Base-by-base conservation (phyloP, 129 eudicot genomes). In the Flaveria trinervia region DNA sequence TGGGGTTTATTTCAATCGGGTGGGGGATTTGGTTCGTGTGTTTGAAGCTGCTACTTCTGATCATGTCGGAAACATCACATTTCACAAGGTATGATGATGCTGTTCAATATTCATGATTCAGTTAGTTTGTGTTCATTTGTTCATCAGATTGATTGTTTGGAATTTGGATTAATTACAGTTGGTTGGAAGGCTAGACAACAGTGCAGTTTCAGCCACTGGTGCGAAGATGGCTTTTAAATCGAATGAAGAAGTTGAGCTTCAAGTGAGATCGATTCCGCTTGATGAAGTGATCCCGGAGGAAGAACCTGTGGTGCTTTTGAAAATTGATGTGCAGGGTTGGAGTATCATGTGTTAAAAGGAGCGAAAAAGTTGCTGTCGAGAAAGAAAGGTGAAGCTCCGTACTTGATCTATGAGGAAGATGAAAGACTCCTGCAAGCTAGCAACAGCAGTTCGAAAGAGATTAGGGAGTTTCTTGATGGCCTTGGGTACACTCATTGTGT, bases 301-400 rank as follows among this genome's bases (percentile, higher is more conserved):
- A 0, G 97, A 89, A 77, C 77, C 76, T 2, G 95, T 95, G 33
- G 81, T 89, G 23, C 80, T 95, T 75, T 61, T 95, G 61, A 95
- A 64, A 79, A 89, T 95, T 61, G 99, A 95, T 78, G 99, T 95
- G 22, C 99, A 95, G 71, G 99, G 99, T 2, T 95, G 97, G 99
- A 95, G 80, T 85, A 87, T 77, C 99, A 95, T 69, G 99, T 95
- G 8, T 75, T 95, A 41, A 92, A 89, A 84, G 99, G 97, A 48
- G 97, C 69, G 12, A 69, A 86, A 20, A 92, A 92, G 84, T 67
- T 95, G 65, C 52, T 95, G 7, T 92, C 99, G 1, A 92, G 99
- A 80, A 89, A 86, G 55, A 90, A 88, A 79, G 80, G 86, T 44
- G 89, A 95, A 81, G 97, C 97, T 62, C 99, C 99, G 0, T 95